Evolutionary conservation across 306 rosid genomes (phyloP), one percentile per base, ranked within the genome.

Genomic region (Prunus armeniaca): DNA sequence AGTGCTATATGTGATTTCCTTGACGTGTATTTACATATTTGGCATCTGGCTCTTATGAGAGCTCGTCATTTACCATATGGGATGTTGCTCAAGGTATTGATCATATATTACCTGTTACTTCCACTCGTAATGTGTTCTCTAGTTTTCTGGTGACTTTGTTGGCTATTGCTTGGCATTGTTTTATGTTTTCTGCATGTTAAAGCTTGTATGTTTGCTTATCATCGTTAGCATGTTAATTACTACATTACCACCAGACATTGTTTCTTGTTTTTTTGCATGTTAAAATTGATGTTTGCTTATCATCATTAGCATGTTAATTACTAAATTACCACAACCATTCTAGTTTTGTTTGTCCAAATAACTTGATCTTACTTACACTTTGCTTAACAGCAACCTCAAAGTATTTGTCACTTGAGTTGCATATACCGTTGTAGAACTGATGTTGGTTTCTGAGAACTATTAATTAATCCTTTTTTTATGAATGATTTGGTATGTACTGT

Each of bases 61-160:
- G 97, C 85, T 90, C 96, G 60, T 85, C 96, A 50, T 92, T 92
- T 83, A 85, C 95, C 57, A 85, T 95, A 78, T 95, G 97, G 98
- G 97, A 95, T 83, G 94, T 89, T 82, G 89, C 98, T 81, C 95
- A 89, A 90, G 98, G 98, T 95, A 88, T 38, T 50, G 30, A n/a
- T 24, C 52, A 9, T 72, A 22, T 41, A 38, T 25, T 25, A 58
- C 55, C 13, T 2, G 12, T 32, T 41, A 43, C 18, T 43, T 15
- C 3, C 14, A 0, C 45, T 41, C 41, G 6, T 71, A 14, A 12
- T 57, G 12, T 20, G 43, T 9, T 72, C 27, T 57, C 56, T 12
- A 60, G 65, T 27, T 55, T 20, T 22, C 69, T 34, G 11, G 34
- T 64, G 27, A 34, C 46, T 69, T 22, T 34, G 30, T 57, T 57